phyloP scores from a whole-genome alignment of 768 basidiomycete species.

The Thelephora ganbajun region DNA sequence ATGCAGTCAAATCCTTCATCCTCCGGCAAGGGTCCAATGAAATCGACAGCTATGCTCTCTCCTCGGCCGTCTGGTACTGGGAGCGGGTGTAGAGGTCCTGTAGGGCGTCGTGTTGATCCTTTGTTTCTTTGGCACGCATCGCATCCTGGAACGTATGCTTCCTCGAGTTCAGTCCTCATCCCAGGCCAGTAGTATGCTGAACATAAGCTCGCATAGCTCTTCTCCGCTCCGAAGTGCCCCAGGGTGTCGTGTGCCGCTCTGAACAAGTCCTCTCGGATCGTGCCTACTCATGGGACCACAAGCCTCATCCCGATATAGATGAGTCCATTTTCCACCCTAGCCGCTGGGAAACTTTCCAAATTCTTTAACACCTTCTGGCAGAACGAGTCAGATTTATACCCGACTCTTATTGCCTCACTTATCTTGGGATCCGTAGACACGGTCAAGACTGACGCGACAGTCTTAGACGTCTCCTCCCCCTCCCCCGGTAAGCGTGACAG shows the following conservation, averaged over 20 bases:
- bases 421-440: background rate
- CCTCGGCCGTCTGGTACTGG: slow-evolving; percentile 11
- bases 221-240: slow-evolving; percentile 12
- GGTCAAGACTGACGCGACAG: background rate
- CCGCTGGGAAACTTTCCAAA: background rate
- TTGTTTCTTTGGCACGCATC: slow-evolving; percentile 23
- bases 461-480: too few relatives aligned
- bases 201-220: slow-evolving; percentile 9
- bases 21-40: slow-evolving; percentile 17
- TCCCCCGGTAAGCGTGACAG: slow-evolving; percentile 19
- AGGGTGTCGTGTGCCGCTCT: slow-evolving; percentile 9
- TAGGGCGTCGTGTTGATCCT: slow-evolving; percentile 9
- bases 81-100: slow-evolving; percentile 14
- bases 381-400: slow-evolving; percentile 7
- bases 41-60: slow-evolving; percentile 16
- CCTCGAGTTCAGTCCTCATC: slow-evolving; percentile 19
- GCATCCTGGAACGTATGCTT: slow-evolving; percentile 19
- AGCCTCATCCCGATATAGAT: slow-evolving; percentile 10
- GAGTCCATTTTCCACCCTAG: slow-evolving; percentile 4
- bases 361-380: slow-evolving; percentile 1
- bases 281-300: slow-evolving; percentile 8
- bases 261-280: slow-evolving; percentile 8
- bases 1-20: slow-evolving; percentile 14
- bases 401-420: background rate
- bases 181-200: slow-evolving; percentile 12